A percentile compares a stretch with the other conserved stretches of the same genome.
Evolutionary conservation across 331 rosid species (phyloP).

Genomic region (Pyracantha coccinea): DNA sequence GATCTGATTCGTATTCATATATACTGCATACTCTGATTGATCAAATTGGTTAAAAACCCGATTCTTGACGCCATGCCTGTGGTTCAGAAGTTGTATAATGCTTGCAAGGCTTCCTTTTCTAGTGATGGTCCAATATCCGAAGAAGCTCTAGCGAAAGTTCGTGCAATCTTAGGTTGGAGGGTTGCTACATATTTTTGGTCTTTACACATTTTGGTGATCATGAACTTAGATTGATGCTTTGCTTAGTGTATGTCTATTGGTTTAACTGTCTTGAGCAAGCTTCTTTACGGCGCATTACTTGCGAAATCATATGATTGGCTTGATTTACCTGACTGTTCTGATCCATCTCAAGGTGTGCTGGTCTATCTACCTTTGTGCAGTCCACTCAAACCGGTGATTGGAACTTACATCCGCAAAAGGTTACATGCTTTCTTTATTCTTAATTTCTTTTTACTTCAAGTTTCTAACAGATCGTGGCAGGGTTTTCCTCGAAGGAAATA

Average conservation of each 20-base stretch:
- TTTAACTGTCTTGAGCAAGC: constrained; percentile 32
- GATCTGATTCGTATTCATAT: background rate
- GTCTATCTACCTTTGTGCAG: background rate
- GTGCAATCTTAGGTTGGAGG: background rate
- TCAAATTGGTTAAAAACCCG: background rate
- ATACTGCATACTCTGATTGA: background rate
- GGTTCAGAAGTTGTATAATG: background rate
- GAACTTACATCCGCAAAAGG: background rate
- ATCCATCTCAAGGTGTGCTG: background rate
- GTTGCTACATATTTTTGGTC: background rate
- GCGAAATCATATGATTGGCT: background rate
- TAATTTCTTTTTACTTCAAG: background rate
- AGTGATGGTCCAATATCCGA: background rate
- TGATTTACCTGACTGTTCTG: background rate
- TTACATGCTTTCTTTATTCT: background rate
- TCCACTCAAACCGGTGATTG: background rate
- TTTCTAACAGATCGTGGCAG: background rate
- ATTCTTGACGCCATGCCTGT: background rate
- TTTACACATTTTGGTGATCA: background rate
- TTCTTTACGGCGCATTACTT: background rate
- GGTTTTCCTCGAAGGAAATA: too few species aligned
- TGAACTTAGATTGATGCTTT: background rate
- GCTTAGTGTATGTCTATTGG: background rate
- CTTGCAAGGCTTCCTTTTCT: background rate
- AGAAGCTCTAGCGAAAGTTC: background rate